Evolutionary conservation across 2,329 filamentous ascomycete species (phyloP).

Genomic region (Gaeumannomyces sp.): DNA sequence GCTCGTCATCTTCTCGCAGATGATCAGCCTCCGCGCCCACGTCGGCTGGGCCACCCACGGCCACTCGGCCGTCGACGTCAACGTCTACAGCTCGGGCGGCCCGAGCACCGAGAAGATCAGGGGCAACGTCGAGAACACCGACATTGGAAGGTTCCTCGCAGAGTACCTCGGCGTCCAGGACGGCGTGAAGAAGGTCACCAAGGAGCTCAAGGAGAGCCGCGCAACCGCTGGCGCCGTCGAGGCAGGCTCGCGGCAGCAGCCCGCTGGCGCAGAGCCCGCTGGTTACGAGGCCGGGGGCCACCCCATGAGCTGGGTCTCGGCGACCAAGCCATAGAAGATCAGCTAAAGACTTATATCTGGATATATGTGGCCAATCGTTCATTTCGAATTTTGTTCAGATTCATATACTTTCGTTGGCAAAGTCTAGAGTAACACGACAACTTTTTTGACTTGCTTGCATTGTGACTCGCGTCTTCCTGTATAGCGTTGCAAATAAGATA

Average conservation of each 20-base stretch:
- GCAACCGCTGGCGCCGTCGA: constrained; percentile 25
- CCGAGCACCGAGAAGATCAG: constrained; percentile 56
- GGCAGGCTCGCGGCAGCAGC: background rate
- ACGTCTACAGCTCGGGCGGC: constrained; percentile 80
- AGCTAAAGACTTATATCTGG: background rate
- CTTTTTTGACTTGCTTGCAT: no score
- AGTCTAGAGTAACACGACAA: no score
- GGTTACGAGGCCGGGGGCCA: background rate
- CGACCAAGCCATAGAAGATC: background rate
- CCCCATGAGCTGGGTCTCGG: background rate
- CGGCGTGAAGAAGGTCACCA: constrained; percentile 63
- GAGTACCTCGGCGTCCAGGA: constrained; percentile 70
- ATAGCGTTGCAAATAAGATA: no score
- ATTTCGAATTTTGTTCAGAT: background rate
- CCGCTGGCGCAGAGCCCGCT: background rate
- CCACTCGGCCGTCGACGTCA: constrained; percentile 90
- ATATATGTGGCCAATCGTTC: background rate
- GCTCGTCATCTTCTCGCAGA: constrained; percentile 63
- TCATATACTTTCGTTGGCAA: background rate
- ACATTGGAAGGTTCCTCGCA: constrained; percentile 76
- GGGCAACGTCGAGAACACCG: constrained; percentile 93
- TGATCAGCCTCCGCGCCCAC: constrained; percentile 81
- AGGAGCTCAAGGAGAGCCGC: constrained; percentile 56
- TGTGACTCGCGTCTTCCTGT: no score
- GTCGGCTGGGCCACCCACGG: constrained; percentile 94